Conservation (phyloP, 2,329 filamentous ascomycete genomes). For the Stachybotrys elegans region DNA sequence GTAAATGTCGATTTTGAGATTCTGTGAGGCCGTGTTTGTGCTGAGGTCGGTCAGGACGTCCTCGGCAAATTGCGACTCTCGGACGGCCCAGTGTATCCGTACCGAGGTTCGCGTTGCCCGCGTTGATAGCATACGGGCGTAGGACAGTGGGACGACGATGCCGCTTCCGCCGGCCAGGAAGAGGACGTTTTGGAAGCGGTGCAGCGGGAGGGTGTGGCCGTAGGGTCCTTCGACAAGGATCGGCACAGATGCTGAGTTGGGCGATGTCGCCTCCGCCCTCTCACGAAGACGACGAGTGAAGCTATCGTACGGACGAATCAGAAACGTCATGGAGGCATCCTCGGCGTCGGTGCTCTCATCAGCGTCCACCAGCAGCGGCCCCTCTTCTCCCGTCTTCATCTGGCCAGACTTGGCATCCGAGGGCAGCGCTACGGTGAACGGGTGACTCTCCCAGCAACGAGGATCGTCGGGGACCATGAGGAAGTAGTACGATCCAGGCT, state of each 20-base stretch:
- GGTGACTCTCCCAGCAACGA: slow-evolving; percentile 44
- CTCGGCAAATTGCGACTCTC: slow-evolving; percentile 31
- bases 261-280: slow-evolving; percentile 18
- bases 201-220: slow-evolving; percentile 32
- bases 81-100: slow-evolving; percentile 37
- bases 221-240: slow-evolving; percentile 42
- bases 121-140: slow-evolving; percentile 24
- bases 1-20: slow-evolving; percentile 30
- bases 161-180: slow-evolving; percentile 42
- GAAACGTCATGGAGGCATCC: slow-evolving; percentile 28
- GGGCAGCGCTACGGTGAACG: slow-evolving; percentile 39
- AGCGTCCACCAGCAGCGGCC: slow-evolving; percentile 22
- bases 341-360: slow-evolving; percentile 3
- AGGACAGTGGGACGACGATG: slow-evolving; percentile 36
- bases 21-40: slow-evolving; percentile 18
- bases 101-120: slow-evolving; percentile 15
- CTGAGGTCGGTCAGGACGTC: slow-evolving; percentile 30
- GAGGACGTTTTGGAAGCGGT: slow-evolving; percentile 31
- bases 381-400: slow-evolving; percentile 23
- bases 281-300: slow-evolving; percentile 34
- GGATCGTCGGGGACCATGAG: slow-evolving; percentile 34
- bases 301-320: slow-evolving; percentile 41
- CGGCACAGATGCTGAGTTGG: slow-evolving; percentile 20
- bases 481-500: slow-evolving; percentile 40
- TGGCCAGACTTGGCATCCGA: slow-evolving; percentile 7